These are phyloP conservation scores for Talaromyces sp. DNA, from an alignment of 2,329 filamentous ascomycete genomes.

Conservation along the genomic window DNA sequence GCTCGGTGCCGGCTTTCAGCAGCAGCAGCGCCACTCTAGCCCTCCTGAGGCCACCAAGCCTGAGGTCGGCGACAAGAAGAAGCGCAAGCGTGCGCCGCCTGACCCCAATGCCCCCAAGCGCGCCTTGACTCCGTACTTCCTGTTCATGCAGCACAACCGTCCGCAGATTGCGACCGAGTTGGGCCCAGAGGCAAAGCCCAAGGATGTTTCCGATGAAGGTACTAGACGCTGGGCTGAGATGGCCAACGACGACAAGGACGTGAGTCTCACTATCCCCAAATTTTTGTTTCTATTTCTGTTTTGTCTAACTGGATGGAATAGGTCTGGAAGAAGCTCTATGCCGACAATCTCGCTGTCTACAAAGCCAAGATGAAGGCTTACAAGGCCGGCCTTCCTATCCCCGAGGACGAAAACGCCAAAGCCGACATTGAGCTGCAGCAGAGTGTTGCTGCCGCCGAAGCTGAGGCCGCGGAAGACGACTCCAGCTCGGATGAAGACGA, in stretches of 20 bases:
- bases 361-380: constrained; percentile 52
- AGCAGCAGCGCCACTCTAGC: constrained; percentile 28
- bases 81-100: constrained; percentile 78
- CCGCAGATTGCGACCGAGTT: constrained; percentile 75
- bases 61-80: constrained; percentile 66
- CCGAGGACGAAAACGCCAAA: constrained; percentile 39
- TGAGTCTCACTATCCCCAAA: constrained; percentile 30
- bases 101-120: constrained; percentile 95
- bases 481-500: too few relatives aligned
- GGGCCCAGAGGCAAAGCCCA: constrained; percentile 68
- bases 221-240: constrained; percentile 80
- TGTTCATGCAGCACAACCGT: constrained; percentile 86
- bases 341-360: constrained; percentile 51
- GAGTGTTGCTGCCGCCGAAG: constrained; percentile 32
- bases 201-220: constrained; percentile 81
- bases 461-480: constrained; percentile 15
- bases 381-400: constrained; percentile 45
- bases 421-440: constrained; percentile 37
- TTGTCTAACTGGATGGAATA: constrained; percentile 18
- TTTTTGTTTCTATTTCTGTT: too few relatives aligned
- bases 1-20: constrained; percentile 23
- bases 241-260: constrained; percentile 64
- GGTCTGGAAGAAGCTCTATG: constrained; percentile 54
- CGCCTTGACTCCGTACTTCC: constrained; percentile 87
- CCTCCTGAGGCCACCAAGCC: constrained; percentile 27